phyloP scores from a whole-genome alignment of 768 basidiomycete species.

The Phlebiopsis flavidoalba region DNA sequence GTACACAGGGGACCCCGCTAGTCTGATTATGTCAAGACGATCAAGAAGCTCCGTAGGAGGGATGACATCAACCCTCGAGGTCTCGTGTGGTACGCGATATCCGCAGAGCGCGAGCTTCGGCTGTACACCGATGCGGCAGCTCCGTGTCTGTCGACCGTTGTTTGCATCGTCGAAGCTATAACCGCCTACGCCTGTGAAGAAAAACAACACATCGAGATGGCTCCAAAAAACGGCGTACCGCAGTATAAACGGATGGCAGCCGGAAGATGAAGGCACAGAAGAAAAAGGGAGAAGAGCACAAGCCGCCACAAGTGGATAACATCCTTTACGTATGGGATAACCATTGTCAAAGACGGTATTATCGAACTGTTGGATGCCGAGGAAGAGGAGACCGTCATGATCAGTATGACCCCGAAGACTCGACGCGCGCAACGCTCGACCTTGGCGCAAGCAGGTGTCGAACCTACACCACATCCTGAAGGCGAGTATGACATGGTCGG shows the following conservation, averaged over 20 bases:
- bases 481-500: slow-evolving; percentile 79
- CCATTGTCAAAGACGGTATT: slow-evolving; percentile 79
- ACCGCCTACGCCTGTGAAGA: slow-evolving; percentile 77
- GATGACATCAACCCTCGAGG: slow-evolving; percentile 95
- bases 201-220: slow-evolving; percentile 70
- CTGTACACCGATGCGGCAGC: slow-evolving; percentile 95
- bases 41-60: slow-evolving; percentile 88
- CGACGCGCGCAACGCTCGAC: slow-evolving; percentile 75
- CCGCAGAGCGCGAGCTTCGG: slow-evolving; percentile 87
- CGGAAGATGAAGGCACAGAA: slow-evolving; percentile 66
- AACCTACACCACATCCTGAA: slow-evolving; percentile 56
- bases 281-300: slow-evolving; percentile 54
- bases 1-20: slow-evolving; percentile 93
- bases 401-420: slow-evolving; percentile 98
- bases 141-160: slow-evolving; percentile 93
- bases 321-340: slow-evolving; percentile 71
- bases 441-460: slow-evolving; percentile 53
- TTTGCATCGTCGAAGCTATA: slow-evolving; percentile 96
- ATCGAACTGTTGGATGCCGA: slow-evolving; percentile 96
- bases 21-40: slow-evolving; percentile 88
- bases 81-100: slow-evolving; percentile 98
- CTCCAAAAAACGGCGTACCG: not conserved
- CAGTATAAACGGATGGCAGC: slow-evolving; percentile 44
- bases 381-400: slow-evolving; percentile 99
- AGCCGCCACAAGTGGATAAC: slow-evolving; percentile 51